Evolutionary conservation across 202 grass and related monocot genomes (phyloP).

Genomic region (Bolboschoenoplectus hybrid): DNA sequence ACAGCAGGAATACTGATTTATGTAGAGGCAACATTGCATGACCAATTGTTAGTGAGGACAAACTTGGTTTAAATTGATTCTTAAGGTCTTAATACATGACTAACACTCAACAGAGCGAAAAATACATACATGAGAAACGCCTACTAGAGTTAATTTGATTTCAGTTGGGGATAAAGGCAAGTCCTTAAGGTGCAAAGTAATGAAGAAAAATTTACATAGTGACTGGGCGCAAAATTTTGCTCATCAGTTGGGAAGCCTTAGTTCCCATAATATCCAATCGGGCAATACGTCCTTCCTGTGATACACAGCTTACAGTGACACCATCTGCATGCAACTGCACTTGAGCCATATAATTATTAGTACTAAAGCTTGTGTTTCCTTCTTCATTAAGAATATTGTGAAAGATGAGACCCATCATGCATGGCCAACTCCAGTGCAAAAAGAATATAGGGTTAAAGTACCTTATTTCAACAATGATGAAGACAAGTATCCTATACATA

Average conservation of each 20-base stretch:
- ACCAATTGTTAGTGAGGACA: not conserved
- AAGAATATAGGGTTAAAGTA: too few species aligned
- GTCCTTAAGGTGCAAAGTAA: not conserved
- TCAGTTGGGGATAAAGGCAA: not conserved
- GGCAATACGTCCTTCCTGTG: slow-evolving; percentile 69
- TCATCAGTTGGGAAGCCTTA: slow-evolving; percentile 63
- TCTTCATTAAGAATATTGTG: not conserved
- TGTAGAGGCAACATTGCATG: not conserved
- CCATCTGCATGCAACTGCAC: slow-evolving; percentile 62
- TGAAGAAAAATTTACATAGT: slow-evolving; percentile 47
- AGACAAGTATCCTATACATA: not conserved
- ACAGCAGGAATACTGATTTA: not conserved
- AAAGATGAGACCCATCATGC: not conserved
- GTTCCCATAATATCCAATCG: slow-evolving; percentile 76
- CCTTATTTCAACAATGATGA: not conserved
- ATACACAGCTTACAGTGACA: slow-evolving; percentile 46
- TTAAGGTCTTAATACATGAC: not conserved
- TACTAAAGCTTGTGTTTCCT: not conserved
- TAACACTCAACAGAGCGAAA: not conserved
- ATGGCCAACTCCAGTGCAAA: not conserved
- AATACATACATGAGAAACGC: not conserved
- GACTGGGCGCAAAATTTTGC: slow-evolving; percentile 57
- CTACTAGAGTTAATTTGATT: not conserved
- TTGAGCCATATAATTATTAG: slow-evolving; percentile 26
- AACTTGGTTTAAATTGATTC: slow-evolving; percentile 11